Base-by-base conservation (phyloP, 2,329 filamentous ascomycete genomes). In the Colletotrichum neosansevieriae region DNA sequence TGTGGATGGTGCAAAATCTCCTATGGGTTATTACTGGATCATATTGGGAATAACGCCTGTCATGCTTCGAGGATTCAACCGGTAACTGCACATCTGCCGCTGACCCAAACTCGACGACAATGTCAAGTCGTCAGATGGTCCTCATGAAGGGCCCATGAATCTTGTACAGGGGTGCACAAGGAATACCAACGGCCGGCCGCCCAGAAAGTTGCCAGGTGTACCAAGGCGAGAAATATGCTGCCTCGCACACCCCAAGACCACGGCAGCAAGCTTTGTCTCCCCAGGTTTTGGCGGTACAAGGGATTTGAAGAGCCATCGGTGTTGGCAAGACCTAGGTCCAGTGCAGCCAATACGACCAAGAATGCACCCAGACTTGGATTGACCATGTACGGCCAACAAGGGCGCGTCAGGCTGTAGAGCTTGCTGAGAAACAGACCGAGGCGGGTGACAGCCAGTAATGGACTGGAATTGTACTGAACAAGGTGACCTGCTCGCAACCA, bases 341-440 rank as follows among this genome's bases (percentile, higher is more conserved):
- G 73, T 1, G 86, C 88, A 9, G 93, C 93, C 7, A 95, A 77
- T 3, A 86, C 79, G 4, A 97, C 80, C 2, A 97, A 81, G 3
- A 91, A 89, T 72, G 91, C 89, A 4, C 89, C 83, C 4, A 94
- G 79, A 77, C 86, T 86, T 6, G 88, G 82, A 50, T 86, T 90
- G n/a, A 88, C 84, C 49, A 89, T 88, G 65, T 90, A 89, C 0
- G 94, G 94, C 76, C 88, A 89, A 77, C 94, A 97, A 1, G 91
- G 87, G 53, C 86, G 84, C 3, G 86, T 84, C 10, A 96, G 79
- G 0, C 88, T 88, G 12, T 85, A 79, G 9, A 94, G 79, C 77
- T 97, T 97, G 57, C 86, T 72, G 6, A 91, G 76, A 73, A 97
- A 94, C 1, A 94, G 73, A 1, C 78, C 73, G 3, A 93, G 78